These are phyloP conservation scores for Suhomyces yuchorum DNA, from an alignment of 1,139 yeast species.

Conservation along the genomic window DNA sequence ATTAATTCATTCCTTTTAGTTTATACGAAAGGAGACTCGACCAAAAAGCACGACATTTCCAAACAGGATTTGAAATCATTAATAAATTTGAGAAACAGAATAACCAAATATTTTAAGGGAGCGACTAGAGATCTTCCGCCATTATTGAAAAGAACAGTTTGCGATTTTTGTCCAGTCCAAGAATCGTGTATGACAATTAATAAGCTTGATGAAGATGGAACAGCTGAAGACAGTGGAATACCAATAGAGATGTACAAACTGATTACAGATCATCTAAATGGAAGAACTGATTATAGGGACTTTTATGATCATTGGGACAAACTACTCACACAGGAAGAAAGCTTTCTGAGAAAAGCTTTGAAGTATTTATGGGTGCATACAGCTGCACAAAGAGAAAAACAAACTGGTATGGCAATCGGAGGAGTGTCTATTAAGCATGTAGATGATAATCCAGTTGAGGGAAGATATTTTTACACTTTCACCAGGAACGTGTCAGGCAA, in stretches of 20 bases:
- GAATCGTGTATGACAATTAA: slow-evolving; percentile 72
- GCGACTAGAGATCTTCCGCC: slow-evolving; percentile 60
- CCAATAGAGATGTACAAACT: slow-evolving; percentile 45
- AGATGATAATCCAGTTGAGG: slow-evolving; percentile 23
- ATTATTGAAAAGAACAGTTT: slow-evolving; percentile 53
- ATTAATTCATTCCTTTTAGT: slow-evolving; percentile 68
- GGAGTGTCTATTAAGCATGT: slow-evolving; percentile 41
- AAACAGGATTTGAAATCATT: slow-evolving; percentile 60
- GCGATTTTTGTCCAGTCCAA: slow-evolving; percentile 68
- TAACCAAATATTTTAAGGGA: slow-evolving; percentile 61
- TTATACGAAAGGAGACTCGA: slow-evolving; percentile 65
- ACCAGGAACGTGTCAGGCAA: slow-evolving; percentile 24
- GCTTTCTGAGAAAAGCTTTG: slow-evolving; percentile 51
- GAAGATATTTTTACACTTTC: slow-evolving; percentile 51
- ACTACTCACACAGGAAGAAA: slow-evolving; percentile 75
- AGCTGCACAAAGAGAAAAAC: slow-evolving; percentile 59
- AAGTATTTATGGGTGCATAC: slow-evolving; percentile 72
- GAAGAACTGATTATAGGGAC: slow-evolving; percentile 37
- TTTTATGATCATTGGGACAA: slow-evolving; percentile 77
- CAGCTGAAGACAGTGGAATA: slow-evolving; percentile 51
- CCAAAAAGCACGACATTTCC: slow-evolving; percentile 58
- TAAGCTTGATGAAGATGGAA: slow-evolving; percentile 59
- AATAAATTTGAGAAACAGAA: slow-evolving; percentile 67
- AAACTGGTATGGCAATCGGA: slow-evolving; percentile 62
- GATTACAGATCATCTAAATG: slow-evolving; percentile 53